These are phyloP conservation scores for Picea sitchensis DNA, from an alignment of 75 land plant species.

Conservation along the genomic window DNA sequence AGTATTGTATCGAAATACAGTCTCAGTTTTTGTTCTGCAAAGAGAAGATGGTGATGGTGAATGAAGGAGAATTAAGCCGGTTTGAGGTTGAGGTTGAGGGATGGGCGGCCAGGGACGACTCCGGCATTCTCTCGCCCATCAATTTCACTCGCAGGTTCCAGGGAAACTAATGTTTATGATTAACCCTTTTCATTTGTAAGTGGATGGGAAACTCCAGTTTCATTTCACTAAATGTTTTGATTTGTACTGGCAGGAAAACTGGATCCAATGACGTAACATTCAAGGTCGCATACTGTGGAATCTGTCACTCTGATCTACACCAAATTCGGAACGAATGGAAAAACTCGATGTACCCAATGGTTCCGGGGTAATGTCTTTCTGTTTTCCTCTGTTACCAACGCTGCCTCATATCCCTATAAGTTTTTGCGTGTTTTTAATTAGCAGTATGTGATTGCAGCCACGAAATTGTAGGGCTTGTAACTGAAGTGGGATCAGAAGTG, in stretches of 20 bases:
- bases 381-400: neutral
- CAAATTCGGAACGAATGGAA: conserved; percentile 47
- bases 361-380: conserved; percentile 36
- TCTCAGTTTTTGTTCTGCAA: too few relatives aligned
- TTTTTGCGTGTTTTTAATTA: neutral
- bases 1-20: too few relatives aligned
- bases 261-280: conserved; percentile 35
- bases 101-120: conserved; percentile 30
- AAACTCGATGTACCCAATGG: conserved; percentile 31
- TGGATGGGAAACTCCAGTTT: too few relatives aligned
- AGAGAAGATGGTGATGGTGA: too few relatives aligned
- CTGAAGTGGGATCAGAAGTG: conserved; percentile 58
- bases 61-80: too few relatives aligned
- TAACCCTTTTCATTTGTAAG: too few relatives aligned
- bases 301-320: conserved; percentile 58
- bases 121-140: conserved; percentile 37
- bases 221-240: too few relatives aligned
- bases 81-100: conserved; percentile 17
- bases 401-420: neutral
- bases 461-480: conserved; percentile 62
- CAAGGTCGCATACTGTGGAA: conserved; percentile 42
- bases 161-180: too few relatives aligned
- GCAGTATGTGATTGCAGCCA: conserved; percentile 33
- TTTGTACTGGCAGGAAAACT: conserved; percentile 20
- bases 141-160: conserved; percentile 25